A percentile compares a stretch with the other conserved stretches of the same genome.
Conservation (phyloP, 139 green algal genomes). For the Microglena sp. region DNA sequence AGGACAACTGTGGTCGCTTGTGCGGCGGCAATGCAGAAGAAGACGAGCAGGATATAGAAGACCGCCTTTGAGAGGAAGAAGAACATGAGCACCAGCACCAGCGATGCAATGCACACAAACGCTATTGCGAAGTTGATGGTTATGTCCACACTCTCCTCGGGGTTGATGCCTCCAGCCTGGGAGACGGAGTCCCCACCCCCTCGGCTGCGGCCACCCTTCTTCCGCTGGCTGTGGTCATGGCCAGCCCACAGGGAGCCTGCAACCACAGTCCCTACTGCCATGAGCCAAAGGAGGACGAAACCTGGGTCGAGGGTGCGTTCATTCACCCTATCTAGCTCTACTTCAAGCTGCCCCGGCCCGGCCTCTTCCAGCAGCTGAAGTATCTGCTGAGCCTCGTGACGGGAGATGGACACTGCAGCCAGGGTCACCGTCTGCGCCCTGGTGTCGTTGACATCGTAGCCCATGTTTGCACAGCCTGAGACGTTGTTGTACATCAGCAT, state of each 20-base stretch:
- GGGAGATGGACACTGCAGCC: slow-evolving; percentile 29
- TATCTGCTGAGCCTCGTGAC: slow-evolving; percentile 13
- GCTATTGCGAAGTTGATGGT: slow-evolving; percentile 35
- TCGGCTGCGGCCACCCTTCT: slow-evolving; percentile 4
- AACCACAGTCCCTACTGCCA: slow-evolving; percentile 55
- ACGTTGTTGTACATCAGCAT: slow-evolving; percentile 54
- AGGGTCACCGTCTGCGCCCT: neutral
- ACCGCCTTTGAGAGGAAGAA: slow-evolving; percentile 60
- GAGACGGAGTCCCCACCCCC: neutral
- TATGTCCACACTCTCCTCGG: slow-evolving; percentile 30
- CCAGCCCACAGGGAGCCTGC: slow-evolving; percentile 47
- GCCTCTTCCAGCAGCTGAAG: slow-evolving; percentile 1
- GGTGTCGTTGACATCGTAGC: slow-evolving; percentile 10
- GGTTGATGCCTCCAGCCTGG: neutral
- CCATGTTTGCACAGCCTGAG: slow-evolving; percentile 46
- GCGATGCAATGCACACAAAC: slow-evolving; percentile 53
- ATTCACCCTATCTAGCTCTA: neutral
- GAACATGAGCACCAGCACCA: slow-evolving; percentile 61
- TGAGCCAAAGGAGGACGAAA: slow-evolving; percentile 47
- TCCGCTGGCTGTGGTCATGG: slow-evolving; percentile 16
- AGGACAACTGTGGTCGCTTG: slow-evolving; percentile 25
- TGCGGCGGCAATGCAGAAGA: slow-evolving; percentile 45
- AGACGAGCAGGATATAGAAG: slow-evolving; percentile 45
- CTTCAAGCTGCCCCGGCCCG: neutral
- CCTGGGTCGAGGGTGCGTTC: slow-evolving; percentile 6